Evolutionary conservation across 2,329 filamentous ascomycete species (phyloP).

Genomic region (Aspergillus candidus): DNA sequence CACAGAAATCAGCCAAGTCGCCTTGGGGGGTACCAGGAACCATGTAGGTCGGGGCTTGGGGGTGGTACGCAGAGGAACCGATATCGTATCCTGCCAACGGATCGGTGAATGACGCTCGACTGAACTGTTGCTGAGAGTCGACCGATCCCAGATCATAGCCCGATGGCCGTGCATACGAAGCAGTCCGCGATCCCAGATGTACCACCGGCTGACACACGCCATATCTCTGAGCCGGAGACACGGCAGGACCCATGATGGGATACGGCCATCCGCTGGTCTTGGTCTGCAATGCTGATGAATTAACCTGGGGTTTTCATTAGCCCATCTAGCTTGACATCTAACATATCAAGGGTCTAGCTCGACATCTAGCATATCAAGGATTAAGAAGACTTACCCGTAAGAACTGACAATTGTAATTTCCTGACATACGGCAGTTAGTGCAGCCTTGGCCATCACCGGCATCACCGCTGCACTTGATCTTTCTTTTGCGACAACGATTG

Average conservation of each 20-base stretch:
- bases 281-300: conserved; percentile 25
- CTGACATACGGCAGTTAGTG: conserved; percentile 72
- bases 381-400: conserved; percentile 55
- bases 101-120: conserved; percentile 20
- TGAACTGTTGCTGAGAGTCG: conserved; percentile 16
- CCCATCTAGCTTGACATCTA: background rate
- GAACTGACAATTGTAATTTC: conserved; percentile 63
- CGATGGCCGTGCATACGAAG: conserved; percentile 16
- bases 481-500: conserved; percentile 80
- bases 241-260: conserved; percentile 14
- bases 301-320: conserved; percentile 24
- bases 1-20: conserved; percentile 22
- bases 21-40: conserved; percentile 29
- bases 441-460: conserved; percentile 70
- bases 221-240: conserved; percentile 14
- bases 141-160: conserved; percentile 23
- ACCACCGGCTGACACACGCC: conserved; percentile 16
- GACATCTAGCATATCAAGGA: background rate
- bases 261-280: conserved; percentile 25
- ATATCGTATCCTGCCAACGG: conserved; percentile 29
- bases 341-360: background rate
- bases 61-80: conserved; percentile 27
- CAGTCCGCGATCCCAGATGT: conserved; percentile 14
- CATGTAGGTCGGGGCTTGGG: conserved; percentile 32
- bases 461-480: conserved; percentile 92